phyloP scores from a whole-genome alignment of 179 eudicot genomes.

The Patellifolia procumbens region DNA sequence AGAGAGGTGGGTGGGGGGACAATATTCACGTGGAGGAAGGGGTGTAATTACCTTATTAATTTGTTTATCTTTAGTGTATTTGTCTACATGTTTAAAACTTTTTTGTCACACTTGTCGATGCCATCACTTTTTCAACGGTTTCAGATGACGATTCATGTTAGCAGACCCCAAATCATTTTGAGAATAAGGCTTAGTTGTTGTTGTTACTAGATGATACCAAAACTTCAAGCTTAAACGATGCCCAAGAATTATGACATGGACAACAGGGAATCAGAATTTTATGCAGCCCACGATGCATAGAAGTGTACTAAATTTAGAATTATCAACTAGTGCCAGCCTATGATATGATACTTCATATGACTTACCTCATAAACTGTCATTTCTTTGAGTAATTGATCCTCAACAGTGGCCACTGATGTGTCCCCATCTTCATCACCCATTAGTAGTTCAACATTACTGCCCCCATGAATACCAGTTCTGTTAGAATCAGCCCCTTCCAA shows the following conservation, averaged over 20 bases:
- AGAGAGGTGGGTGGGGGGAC: too few relatives aligned
- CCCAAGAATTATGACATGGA: background rate
- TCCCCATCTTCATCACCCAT: slow-evolving; percentile 88
- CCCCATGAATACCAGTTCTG: slow-evolving; percentile 46
- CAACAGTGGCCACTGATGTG: slow-evolving; percentile 75
- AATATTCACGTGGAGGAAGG: too few relatives aligned
- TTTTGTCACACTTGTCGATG: too few relatives aligned
- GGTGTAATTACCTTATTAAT: too few relatives aligned
- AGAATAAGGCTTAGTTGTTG: too few relatives aligned
- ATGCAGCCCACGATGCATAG: background rate
- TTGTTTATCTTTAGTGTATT: too few relatives aligned
- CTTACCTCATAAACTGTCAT: slow-evolving; percentile 96
- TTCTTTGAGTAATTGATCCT: slow-evolving; percentile 90
- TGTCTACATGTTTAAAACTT: too few relatives aligned
- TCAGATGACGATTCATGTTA: too few relatives aligned
- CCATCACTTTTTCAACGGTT: too few relatives aligned
- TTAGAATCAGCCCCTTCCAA: slow-evolving; percentile 64
- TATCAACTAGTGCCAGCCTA: background rate
- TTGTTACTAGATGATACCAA: background rate
- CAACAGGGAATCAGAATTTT: background rate
- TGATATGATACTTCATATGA: background rate
- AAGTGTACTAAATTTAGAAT: background rate
- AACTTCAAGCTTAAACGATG: slow-evolving; percentile 3
- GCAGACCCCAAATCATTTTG: too few relatives aligned
- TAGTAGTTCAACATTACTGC: slow-evolving; percentile 66